Percentiles rank a stretch among this genome's conserved stretches.
These are phyloP conservation scores for Gardenia jasminoides DNA, from an alignment of 257 asterid genomes.

Conservation along the genomic window DNA sequence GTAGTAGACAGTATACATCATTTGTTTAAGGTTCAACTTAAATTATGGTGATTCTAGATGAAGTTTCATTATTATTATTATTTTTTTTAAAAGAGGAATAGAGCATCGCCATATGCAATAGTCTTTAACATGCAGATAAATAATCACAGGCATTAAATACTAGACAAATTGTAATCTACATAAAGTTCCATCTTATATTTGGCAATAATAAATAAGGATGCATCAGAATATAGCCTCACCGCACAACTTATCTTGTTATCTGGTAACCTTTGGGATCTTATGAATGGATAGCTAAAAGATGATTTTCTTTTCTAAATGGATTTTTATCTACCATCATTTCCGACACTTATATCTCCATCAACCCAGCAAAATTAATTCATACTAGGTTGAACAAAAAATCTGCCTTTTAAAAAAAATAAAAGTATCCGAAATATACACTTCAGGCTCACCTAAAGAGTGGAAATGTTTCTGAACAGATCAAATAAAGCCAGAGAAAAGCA, in stretches of 20 bases:
- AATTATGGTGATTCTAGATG: background rate
- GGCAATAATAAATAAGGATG: too few relatives aligned
- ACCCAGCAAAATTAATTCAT: background rate
- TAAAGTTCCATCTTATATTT: background rate
- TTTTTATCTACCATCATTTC: background rate
- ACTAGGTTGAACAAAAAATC: background rate
- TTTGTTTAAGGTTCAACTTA: background rate
- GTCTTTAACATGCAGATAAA: background rate
- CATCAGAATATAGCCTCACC: background rate
- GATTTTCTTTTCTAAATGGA: background rate
- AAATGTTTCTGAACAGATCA: background rate
- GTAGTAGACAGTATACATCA: too few relatives aligned
- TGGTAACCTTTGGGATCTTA: background rate
- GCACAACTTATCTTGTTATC: background rate
- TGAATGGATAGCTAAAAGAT: background rate
- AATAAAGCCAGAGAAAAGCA: constrained; percentile 10
- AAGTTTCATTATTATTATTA: background rate
- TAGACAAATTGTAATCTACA: background rate
- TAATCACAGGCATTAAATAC: background rate
- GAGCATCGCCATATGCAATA: background rate
- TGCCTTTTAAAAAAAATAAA: background rate
- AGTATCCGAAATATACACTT: background rate
- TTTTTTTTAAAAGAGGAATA: too few relatives aligned
- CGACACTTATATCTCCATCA: background rate
- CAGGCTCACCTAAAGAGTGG: constrained; percentile 3